Evolutionary conservation across 805 yeast species (phyloP).

Genomic region (Candida manassasensis): DNA sequence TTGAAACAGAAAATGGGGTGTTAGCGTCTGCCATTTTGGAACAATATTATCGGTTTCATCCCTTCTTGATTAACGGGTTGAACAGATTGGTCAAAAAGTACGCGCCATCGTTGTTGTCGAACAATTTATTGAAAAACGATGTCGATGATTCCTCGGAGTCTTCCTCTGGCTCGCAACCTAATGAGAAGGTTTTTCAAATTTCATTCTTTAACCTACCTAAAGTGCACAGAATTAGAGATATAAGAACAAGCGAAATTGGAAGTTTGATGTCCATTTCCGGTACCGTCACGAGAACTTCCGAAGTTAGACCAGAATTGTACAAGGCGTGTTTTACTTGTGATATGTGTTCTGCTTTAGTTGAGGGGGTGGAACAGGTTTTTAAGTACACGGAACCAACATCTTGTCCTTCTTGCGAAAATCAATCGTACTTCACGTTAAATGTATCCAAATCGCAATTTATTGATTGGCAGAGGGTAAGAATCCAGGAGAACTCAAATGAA

Average conservation of each 20-base stretch:
- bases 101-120: constrained; percentile 61
- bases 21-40: constrained; percentile 85
- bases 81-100: constrained; percentile 65
- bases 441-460: constrained; percentile 80
- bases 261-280: constrained; percentile 81
- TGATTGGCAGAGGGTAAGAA: constrained; percentile 95
- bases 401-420: constrained; percentile 87
- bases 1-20: constrained; percentile 75
- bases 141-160: constrained; percentile 31
- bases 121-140: constrained; percentile 37
- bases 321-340: constrained; percentile 87
- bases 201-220: constrained; percentile 84
- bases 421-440: constrained; percentile 78
- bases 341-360: constrained; percentile 76
- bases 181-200: constrained; percentile 80
- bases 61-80: constrained; percentile 74
- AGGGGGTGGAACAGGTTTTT: constrained; percentile 89
- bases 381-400: constrained; percentile 91
- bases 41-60: constrained; percentile 89
- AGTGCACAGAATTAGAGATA: constrained; percentile 79
- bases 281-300: constrained; percentile 93
- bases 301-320: constrained; percentile 91
- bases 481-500: constrained; percentile 94
- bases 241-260: constrained; percentile 86
- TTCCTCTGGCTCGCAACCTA: constrained; percentile 42